Percentiles rank a stretch among this genome's conserved stretches.
Evolutionary conservation across 345 rosid species (phyloP).

Genomic region (Populus nigra): DNA sequence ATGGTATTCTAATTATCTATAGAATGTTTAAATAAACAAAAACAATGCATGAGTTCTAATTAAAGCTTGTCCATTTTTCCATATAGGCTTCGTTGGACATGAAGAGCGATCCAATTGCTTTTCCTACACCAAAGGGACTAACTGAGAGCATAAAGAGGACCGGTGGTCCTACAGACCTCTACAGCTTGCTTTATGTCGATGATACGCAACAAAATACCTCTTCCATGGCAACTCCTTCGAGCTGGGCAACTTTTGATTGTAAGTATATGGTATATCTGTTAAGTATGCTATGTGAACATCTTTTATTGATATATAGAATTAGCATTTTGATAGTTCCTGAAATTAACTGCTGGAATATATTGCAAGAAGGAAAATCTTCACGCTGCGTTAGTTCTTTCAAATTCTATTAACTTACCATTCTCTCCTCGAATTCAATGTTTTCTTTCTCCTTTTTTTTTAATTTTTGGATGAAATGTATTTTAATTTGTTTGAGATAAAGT

Average conservation of each 20-base stretch:
- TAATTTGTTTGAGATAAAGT: background rate
- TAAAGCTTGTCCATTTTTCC: background rate
- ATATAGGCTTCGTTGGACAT: slow-evolving; percentile 53
- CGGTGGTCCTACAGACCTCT: slow-evolving; percentile 14
- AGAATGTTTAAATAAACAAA: background rate
- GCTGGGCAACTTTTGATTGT: slow-evolving; percentile 76
- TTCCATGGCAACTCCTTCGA: slow-evolving; percentile 28
- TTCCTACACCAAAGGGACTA: slow-evolving; percentile 21
- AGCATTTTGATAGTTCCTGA: too few relatives aligned
- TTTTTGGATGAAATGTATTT: too few relatives aligned
- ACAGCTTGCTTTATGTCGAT: slow-evolving; percentile 15
- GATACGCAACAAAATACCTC: slow-evolving; percentile 5
- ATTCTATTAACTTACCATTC: too few relatives aligned
- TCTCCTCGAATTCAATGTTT: too few relatives aligned
- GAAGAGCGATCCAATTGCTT: slow-evolving; percentile 28
- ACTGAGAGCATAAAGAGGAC: background rate
- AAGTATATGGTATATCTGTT: slow-evolving; percentile 5
- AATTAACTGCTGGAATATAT: too few relatives aligned
- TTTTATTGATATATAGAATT: background rate
- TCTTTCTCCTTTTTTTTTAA: too few relatives aligned
- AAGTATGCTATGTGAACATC: background rate
- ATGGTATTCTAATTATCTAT: background rate
- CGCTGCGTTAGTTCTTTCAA: too few relatives aligned
- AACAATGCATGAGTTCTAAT: background rate
- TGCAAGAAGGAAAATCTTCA: too few relatives aligned